phyloP scores from a whole-genome alignment of 495 filamentous ascomycete species.

The Penicilliopsis zonata region DNA sequence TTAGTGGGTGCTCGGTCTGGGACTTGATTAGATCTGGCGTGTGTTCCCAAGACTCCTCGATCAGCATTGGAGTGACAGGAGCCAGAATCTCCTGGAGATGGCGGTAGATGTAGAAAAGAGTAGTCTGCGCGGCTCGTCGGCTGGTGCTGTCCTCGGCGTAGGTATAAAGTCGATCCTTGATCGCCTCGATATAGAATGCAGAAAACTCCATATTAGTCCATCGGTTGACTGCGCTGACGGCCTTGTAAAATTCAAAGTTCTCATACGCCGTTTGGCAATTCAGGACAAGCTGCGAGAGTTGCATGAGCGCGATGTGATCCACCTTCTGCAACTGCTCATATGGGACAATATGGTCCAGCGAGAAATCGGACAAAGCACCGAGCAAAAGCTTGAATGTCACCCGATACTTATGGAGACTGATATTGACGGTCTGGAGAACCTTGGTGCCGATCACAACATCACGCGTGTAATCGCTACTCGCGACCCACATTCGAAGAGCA shows the following conservation, averaged over 20 bases:
- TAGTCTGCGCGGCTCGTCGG: slow-evolving; percentile 47
- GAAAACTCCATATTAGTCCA: slow-evolving; percentile 79
- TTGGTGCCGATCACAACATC: slow-evolving; percentile 71
- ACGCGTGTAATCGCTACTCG: slow-evolving; percentile 78
- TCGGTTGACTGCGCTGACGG: slow-evolving; percentile 53
- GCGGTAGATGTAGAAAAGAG: slow-evolving; percentile 55
- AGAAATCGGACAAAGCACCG: slow-evolving; percentile 60
- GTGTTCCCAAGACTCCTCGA: slow-evolving; percentile 81
- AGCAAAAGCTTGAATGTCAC: slow-evolving; percentile 80
- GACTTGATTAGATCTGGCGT: slow-evolving; percentile 50
- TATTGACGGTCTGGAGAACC: slow-evolving; percentile 62
- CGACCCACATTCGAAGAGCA: slow-evolving; percentile 85
- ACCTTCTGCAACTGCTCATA: slow-evolving; percentile 36
- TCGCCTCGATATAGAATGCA: slow-evolving; percentile 81
- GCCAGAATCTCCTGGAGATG: slow-evolving; percentile 64
- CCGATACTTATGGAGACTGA: slow-evolving; percentile 69
- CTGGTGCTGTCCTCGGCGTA: slow-evolving; percentile 44
- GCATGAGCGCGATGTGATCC: slow-evolving; percentile 66
- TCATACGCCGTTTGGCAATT: slow-evolving; percentile 50
- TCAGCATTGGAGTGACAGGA: slow-evolving; percentile 72
- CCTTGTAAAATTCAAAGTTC: slow-evolving; percentile 75
- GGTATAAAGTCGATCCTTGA: slow-evolving; percentile 87
- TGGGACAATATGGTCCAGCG: slow-evolving; percentile 16
- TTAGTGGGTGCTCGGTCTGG: slow-evolving; percentile 31
- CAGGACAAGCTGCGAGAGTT: slow-evolving; percentile 50